Percentiles rank a stretch among this genome's conserved stretches.
phyloP scores from a whole-genome alignment of 441 rosid genomes.

The Pelargonium australe region DNA sequence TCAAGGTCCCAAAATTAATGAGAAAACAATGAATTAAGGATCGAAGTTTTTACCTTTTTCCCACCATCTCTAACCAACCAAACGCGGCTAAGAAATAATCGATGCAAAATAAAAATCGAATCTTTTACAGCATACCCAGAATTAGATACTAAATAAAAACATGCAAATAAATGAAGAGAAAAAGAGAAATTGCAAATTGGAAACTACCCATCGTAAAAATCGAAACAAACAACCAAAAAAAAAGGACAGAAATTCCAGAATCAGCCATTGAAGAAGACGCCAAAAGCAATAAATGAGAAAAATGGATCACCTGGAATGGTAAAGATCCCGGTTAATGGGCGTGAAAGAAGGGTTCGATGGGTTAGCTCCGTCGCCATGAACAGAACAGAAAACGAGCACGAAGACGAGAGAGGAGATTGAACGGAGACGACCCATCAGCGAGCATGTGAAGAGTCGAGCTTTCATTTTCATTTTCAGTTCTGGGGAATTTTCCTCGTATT shows the following conservation, averaged over 20 bases:
- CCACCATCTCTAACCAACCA: not conserved
- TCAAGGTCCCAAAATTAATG: not conserved
- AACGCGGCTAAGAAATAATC: not conserved
- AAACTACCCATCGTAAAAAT: too few relatives aligned
- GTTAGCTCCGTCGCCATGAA: slow-evolving; percentile 19
- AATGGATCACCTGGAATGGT: slow-evolving; percentile 70
- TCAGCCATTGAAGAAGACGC: too few relatives aligned
- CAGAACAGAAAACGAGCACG: slow-evolving; percentile 23
- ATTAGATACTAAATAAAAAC: too few relatives aligned
- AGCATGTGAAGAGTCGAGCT: not conserved
- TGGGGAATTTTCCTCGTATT: not conserved
- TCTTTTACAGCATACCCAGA: not conserved
- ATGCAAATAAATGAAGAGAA: too few relatives aligned
- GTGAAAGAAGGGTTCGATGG: slow-evolving; percentile 35
- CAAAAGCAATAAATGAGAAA: not conserved
- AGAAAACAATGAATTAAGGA: not conserved
- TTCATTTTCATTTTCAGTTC: not conserved
- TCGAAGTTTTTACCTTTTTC: not conserved
- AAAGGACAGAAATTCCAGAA: too few relatives aligned
- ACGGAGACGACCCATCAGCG: not conserved
- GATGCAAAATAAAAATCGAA: not conserved
- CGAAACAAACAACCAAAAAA: too few relatives aligned
- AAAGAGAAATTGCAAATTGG: too few relatives aligned
- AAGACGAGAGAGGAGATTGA: slow-evolving; percentile 11
- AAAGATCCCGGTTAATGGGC: slow-evolving; percentile 88